Base-by-base conservation (phyloP, 2,329 filamentous ascomycete genomes). In the Gaeumannomyces sp. region DNA sequence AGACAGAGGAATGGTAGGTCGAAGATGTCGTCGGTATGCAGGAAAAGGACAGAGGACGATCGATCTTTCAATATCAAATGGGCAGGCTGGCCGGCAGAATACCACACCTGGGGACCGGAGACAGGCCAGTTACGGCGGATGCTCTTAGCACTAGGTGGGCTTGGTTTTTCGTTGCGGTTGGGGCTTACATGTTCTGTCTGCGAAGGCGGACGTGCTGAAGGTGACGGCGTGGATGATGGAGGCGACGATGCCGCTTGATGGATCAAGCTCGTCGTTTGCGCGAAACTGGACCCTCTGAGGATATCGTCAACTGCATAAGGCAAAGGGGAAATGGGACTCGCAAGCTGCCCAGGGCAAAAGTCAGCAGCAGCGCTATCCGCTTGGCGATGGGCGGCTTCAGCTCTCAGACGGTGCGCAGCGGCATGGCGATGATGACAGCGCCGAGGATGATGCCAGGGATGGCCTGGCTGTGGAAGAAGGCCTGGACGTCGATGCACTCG, bases 391-490 rank as follows among this genome's bases (percentile, higher is more conserved):
- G 70, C 62, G 73, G 60, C 60, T 69, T 69, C 19, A 73, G 65
- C 5, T 66, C 53, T 71, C 72, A 73, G 27, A 73, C 71, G 53
- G 71, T 73, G 25, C 61, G 61, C 31, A 73, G 35, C 10, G 72
- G 72, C 61, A 73, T 63, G 0, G 64, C 66, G 64, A 73, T 72
- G 67, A 73, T 70, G 59, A 70, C 53, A 5, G 71, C 50, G 57
- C 73, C 72, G 11, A 72, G 66, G 4, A 73, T 50, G 58, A 73
- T 65, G 1, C 69, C 67, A 8, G 70, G 70, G 4, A 72, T 66
- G 31, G 67, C 67, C 64, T 70, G 69, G 27, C 66, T 69, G 53
- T 72, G 70, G 50, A 71, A 75, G 62, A 74, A 74, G 2, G 53
- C 33, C 53, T 71, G 69, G 19, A 69, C 64, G 29, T 72, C 64